These are phyloP conservation scores for Dalbergia cochinchinensis DNA, from an alignment of 306 rosid genomes.

Conservation along the genomic window DNA sequence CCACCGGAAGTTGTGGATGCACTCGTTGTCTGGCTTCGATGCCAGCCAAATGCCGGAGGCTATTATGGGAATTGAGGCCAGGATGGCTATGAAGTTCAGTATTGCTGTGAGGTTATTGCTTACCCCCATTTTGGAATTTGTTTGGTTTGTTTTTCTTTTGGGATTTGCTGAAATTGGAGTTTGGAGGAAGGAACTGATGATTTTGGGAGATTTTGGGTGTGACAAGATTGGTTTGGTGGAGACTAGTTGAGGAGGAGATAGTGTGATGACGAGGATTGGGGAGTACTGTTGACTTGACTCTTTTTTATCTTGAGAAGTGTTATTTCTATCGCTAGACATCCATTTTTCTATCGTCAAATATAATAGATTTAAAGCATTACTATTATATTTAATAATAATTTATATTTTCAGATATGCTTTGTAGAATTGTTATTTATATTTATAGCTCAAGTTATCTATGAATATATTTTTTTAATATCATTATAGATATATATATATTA, in stretches of 20 bases:
- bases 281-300: background rate
- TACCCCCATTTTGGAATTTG: conserved; percentile 60
- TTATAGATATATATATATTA: no score
- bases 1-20: conserved; percentile 80
- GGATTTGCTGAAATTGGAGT: background rate
- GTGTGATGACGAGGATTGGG: background rate
- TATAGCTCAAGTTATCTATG: background rate
- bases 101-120: conserved; percentile 87
- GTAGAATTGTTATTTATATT: background rate
- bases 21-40: conserved; percentile 82
- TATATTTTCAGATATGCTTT: background rate
- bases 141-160: background rate
- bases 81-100: conserved; percentile 73
- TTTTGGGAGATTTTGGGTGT: background rate
- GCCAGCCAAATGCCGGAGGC: conserved; percentile 95
- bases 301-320: background rate
- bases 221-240: no score
- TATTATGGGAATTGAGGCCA: conserved; percentile 79
- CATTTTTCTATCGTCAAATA: no score
- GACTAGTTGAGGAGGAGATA: background rate
- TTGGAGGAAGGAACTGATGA: background rate
- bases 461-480: background rate
- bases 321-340: no score
- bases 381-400: no score
- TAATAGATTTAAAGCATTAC: no score